A percentile compares a stretch with the other conserved stretches of the same genome.
Conservation (phyloP, 2,329 filamentous ascomycete genomes). For the Arthrobotrys entomopaga region DNA sequence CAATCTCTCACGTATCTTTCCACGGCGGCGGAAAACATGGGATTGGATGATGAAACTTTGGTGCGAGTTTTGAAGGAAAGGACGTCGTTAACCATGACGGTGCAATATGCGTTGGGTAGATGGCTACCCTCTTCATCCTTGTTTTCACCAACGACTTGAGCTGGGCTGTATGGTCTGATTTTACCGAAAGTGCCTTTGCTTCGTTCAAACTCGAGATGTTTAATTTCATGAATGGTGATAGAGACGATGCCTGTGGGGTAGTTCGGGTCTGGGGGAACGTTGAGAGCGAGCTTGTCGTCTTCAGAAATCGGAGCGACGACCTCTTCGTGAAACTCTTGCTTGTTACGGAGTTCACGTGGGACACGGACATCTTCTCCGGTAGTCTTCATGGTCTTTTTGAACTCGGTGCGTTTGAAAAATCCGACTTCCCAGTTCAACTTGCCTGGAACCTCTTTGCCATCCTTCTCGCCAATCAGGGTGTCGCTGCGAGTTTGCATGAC, state of each 20-base stretch:
- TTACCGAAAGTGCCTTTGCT: constrained; percentile 85
- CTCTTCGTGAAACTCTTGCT: constrained; percentile 85
- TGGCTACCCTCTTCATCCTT: constrained; percentile 83
- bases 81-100: constrained; percentile 87
- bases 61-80: constrained; percentile 82
- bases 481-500: constrained; percentile 92
- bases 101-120: constrained; percentile 92
- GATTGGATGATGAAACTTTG: constrained; percentile 92
- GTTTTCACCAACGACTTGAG: constrained; percentile 72
- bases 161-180: constrained; percentile 55
- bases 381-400: constrained; percentile 83
- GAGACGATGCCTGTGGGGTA: constrained; percentile 93
- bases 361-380: constrained; percentile 84
- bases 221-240: constrained; percentile 90
- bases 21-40: constrained; percentile 96
- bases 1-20: constrained; percentile 94
- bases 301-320: constrained; percentile 78
- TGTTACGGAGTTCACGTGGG: constrained; percentile 74
- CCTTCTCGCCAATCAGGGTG: constrained; percentile 81
- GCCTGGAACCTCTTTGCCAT: constrained; percentile 88
- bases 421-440: constrained; percentile 96
- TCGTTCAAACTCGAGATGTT: constrained; percentile 91
- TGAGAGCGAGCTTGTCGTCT: constrained; percentile 83
- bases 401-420: constrained; percentile 90
- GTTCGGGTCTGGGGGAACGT: constrained; percentile 92